A percentile compares a stretch with the other conserved stretches of the same genome.
phyloP scores from a whole-genome alignment of 805 yeast genomes.

The Dipodascopsis uninucleata region DNA sequence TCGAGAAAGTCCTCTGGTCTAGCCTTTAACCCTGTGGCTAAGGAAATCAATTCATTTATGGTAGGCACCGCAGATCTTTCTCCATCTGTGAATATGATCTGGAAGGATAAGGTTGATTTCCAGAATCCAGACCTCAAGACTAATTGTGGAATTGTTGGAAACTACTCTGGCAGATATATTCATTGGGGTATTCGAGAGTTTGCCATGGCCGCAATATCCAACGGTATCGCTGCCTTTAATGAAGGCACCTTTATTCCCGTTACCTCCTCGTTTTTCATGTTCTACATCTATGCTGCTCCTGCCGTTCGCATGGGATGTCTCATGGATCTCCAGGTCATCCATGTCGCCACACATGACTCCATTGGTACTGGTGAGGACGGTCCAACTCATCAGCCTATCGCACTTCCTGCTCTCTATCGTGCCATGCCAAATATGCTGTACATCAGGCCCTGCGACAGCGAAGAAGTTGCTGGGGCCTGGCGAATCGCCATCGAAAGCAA shows the following conservation, averaged over 20 bases:
- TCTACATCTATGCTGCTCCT: conserved; percentile 45
- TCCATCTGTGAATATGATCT: conserved; percentile 14
- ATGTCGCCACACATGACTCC: conserved; percentile 89
- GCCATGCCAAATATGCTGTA: conserved; percentile 77
- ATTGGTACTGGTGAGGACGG: conserved; percentile 92
- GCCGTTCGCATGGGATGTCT: conserved; percentile 81
- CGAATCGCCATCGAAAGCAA: conserved; percentile 48
- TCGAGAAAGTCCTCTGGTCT: conserved; percentile 13
- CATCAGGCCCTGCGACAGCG: conserved; percentile 94
- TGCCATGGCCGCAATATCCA: conserved; percentile 37
- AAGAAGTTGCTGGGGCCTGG: conserved; percentile 70
- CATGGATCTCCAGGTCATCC: conserved; percentile 75
- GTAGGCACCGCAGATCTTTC: conserved; percentile 15
- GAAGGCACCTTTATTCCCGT: conserved; percentile 41
- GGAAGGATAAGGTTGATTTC: conserved; percentile 12
- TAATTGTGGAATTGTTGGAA: conserved; percentile 6
- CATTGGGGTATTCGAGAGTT: conserved; percentile 40
- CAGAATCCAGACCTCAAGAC: conserved; percentile 9
- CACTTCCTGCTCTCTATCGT: conserved; percentile 81
- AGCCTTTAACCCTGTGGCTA: conserved; percentile 9
- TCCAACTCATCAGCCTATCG: conserved; percentile 91
- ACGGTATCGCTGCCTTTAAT: conserved; percentile 37
- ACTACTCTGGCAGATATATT: conserved; percentile 35
- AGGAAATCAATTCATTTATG: conserved; percentile 6
- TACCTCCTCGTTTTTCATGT: conserved; percentile 42